phyloP scores from a whole-genome alignment of 306 rosid species.

The Prunus mira region DNA sequence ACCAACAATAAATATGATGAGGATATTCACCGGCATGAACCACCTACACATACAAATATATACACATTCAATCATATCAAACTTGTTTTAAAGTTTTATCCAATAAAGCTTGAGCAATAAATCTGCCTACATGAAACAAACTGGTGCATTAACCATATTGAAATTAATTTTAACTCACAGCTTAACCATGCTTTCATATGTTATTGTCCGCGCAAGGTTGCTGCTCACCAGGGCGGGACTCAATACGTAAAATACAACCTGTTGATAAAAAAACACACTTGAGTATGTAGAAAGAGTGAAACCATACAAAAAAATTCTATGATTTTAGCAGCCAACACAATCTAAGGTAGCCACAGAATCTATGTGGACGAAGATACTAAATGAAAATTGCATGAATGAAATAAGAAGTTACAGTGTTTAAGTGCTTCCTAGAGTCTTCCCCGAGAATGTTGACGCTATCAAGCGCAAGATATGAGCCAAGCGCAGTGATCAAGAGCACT shows the following conservation, averaged over 20 bases:
- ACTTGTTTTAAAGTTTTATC: neutral
- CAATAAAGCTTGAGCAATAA: no score
- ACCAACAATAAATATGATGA: conserved; percentile 46
- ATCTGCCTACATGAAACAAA: no score
- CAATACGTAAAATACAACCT: conserved; percentile 52
- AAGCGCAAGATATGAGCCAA: conserved; percentile 55
- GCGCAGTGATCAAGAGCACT: conserved; percentile 47
- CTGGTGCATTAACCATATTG: no score
- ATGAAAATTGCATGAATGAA: neutral
- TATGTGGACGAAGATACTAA: no score
- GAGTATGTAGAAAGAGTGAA: neutral
- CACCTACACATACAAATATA: conserved; percentile 24
- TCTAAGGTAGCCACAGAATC: no score
- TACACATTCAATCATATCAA: neutral
- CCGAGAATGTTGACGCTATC: conserved; percentile 38
- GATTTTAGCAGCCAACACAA: no score
- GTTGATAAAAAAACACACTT: neutral
- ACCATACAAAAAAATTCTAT: neutral
- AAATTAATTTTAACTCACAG: conserved; percentile 27
- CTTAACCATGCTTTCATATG: conserved; percentile 38
- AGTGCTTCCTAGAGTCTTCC: conserved; percentile 42
- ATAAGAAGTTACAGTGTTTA: conserved; percentile 39
- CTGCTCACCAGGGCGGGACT: conserved; percentile 46
- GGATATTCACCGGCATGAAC: conserved; percentile 56
- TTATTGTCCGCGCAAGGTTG: conserved; percentile 45